phyloP scores from a whole-genome alignment of 2,329 filamentous ascomycete genomes.

The Fusarium sp. region DNA sequence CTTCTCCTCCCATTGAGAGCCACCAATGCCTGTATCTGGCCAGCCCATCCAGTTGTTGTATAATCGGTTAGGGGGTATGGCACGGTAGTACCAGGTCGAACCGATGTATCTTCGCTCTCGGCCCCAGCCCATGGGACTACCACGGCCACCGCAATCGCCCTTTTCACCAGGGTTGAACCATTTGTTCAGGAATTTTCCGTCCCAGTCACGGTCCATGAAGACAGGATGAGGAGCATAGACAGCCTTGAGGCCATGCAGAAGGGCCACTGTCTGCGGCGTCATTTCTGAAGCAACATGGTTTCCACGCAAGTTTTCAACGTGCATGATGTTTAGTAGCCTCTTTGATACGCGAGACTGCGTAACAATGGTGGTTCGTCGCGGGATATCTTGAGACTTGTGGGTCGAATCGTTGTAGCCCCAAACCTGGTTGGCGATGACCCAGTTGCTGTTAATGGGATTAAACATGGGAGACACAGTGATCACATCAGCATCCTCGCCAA shows the following conservation, averaged over 20 bases:
- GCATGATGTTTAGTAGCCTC: conserved; percentile 79
- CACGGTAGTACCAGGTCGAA: conserved; percentile 72
- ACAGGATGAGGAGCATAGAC: conserved; percentile 83
- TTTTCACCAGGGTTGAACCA: conserved; percentile 71
- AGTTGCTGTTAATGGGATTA: conserved; percentile 77
- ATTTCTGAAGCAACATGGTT: conserved; percentile 85
- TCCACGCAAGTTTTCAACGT: conserved; percentile 78
- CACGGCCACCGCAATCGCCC: conserved; percentile 65
- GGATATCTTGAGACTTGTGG: conserved; percentile 67
- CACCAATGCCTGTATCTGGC: conserved; percentile 66
- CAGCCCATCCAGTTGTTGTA: conserved; percentile 75
- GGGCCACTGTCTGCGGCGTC: conserved; percentile 77
- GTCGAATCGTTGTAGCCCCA: conserved; percentile 71
- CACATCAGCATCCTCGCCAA: conserved; percentile 79
- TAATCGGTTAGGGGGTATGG: conserved; percentile 66
- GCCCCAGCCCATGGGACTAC: conserved; percentile 70
- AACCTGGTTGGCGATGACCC: conserved; percentile 76
- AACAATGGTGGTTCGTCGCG: conserved; percentile 81
- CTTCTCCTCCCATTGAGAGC: conserved; percentile 65
- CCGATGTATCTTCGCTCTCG: conserved; percentile 68
- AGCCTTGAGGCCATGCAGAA: conserved; percentile 83
- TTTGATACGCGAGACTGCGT: conserved; percentile 81
- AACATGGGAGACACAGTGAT: conserved; percentile 84
- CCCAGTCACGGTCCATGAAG: conserved; percentile 82
- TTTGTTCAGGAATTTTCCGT: conserved; percentile 62